These are phyloP conservation scores for Globisporangium okanoganense DNA, from an alignment of 352 stramenopile species.

Conservation along the genomic window DNA sequence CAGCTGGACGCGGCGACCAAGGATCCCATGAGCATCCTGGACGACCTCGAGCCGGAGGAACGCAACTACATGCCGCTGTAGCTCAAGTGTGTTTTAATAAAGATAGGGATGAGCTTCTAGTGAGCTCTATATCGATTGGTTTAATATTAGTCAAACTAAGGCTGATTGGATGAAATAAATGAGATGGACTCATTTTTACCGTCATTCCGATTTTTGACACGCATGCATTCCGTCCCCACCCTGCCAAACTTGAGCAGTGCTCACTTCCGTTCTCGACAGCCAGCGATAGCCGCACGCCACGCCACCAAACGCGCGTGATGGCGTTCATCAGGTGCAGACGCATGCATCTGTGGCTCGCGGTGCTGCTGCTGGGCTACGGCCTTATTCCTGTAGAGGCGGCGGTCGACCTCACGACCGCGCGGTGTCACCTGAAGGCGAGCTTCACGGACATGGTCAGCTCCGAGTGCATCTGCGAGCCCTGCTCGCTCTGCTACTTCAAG, in stretches of 20 bases:
- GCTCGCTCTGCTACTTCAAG: constrained; percentile 25
- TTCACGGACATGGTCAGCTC: constrained; percentile 19
- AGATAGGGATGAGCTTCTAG: no score
- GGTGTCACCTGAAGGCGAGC: constrained; percentile 9
- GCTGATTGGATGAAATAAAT: background rate
- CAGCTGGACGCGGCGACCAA: constrained; percentile 25
- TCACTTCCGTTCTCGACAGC: background rate
- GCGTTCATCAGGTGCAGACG: background rate
- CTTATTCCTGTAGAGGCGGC: background rate
- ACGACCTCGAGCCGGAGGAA: constrained; percentile 19
- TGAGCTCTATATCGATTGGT: no score
- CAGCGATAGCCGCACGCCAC: background rate
- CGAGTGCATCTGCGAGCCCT: constrained; percentile 32
- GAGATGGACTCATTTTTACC: background rate
- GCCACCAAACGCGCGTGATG: background rate
- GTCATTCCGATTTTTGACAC: background rate
- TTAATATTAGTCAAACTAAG: background rate
- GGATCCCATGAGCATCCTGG: constrained; percentile 24
- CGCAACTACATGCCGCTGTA: constrained; percentile 10
- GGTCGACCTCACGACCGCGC: constrained; percentile 10
- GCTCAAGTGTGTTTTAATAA: background rate
- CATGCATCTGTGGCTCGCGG: background rate
- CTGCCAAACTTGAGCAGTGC: no score
- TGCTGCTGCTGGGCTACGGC: background rate
- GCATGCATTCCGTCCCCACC: constrained; percentile 3